Percentiles rank a stretch among this genome's conserved stretches.
These are phyloP conservation scores for Saccharomycopsis javanensis DNA, from an alignment of 805 yeast genomes.

Conservation along the genomic window DNA sequence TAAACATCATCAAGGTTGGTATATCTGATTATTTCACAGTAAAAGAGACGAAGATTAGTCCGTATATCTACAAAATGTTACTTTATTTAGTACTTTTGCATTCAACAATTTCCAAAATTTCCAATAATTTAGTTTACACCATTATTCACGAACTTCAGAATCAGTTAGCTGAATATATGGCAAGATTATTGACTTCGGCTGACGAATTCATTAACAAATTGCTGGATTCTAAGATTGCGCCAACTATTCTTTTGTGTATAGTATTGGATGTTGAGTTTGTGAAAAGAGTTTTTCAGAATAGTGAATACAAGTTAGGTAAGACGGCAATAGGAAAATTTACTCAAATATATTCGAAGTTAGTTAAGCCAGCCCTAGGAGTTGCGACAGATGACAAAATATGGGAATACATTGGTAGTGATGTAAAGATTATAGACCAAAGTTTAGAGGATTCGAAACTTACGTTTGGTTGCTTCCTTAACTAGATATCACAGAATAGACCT, in stretches of 20 bases:
- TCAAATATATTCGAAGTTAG: background rate
- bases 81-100: conserved; percentile 43
- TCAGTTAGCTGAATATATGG: conserved; percentile 30
- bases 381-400: background rate
- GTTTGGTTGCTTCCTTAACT: background rate
- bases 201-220: conserved; percentile 34
- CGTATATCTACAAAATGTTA: conserved; percentile 40
- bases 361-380: background rate
- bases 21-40: conserved; percentile 37
- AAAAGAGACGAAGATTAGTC: conserved; percentile 32
- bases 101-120: conserved; percentile 39
- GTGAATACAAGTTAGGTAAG: conserved; percentile 14
- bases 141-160: conserved; percentile 38
- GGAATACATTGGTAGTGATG: background rate
- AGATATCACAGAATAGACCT: background rate
- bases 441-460: background rate
- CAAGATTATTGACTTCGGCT: conserved; percentile 33
- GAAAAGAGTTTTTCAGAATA: conserved; percentile 22
- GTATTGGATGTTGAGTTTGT: conserved; percentile 47
- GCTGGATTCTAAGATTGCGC: conserved; percentile 40
- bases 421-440: background rate
- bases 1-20: conserved; percentile 33
- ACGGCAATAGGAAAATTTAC: conserved; percentile 11
- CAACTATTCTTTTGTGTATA: conserved; percentile 33
- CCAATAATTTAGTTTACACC: conserved; percentile 35